A percentile compares a stretch with the other conserved stretches of the same genome.
phyloP scores from a whole-genome alignment of 2,329 filamentous ascomycete genomes.

The Venturia oleaginea region DNA sequence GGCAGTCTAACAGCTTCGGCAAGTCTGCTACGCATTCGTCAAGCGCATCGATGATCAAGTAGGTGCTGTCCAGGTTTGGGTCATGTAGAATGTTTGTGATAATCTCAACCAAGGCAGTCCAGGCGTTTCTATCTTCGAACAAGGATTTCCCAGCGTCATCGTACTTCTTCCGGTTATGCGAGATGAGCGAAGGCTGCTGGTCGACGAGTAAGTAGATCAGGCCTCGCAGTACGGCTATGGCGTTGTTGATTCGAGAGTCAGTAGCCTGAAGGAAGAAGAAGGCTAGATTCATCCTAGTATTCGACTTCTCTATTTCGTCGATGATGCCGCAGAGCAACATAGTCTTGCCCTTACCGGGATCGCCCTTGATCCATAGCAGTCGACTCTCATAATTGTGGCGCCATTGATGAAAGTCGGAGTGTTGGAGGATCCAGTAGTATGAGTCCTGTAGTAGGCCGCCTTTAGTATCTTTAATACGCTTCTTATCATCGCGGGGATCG shows the following conservation, averaged over 20 bases:
- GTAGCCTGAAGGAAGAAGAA: constrained; percentile 39
- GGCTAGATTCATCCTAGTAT: constrained; percentile 17
- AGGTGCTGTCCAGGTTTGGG: constrained; percentile 18
- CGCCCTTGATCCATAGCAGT: constrained; percentile 29
- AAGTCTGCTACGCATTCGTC: too few relatives aligned
- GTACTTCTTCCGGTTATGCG: constrained; percentile 28
- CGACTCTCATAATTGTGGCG: constrained; percentile 19
- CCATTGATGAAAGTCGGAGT: constrained; percentile 21
- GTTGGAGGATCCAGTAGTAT: constrained; percentile 20
- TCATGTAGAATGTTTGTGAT: constrained; percentile 34
- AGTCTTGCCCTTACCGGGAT: constrained; percentile 27
- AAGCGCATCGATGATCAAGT: constrained; percentile 39
- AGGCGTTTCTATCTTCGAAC: constrained; percentile 34
- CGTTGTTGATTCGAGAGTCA: constrained; percentile 28
- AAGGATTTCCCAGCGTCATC: constrained; percentile 25
- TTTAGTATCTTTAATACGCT: too few relatives aligned
- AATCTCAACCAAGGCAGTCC: constrained; percentile 29
- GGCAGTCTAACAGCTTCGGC: constrained; percentile 12
- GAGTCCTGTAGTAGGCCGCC: constrained; percentile 17
- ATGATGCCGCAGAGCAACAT: constrained; percentile 19
- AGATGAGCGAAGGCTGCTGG: constrained; percentile 26
- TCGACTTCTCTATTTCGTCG: constrained; percentile 21
- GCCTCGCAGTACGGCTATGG: neutral
- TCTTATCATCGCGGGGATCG: too few relatives aligned
- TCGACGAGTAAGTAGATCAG: constrained; percentile 22